Evolutionary conservation across 495 filamentous ascomycete genomes (phyloP).

Genomic region (Talaromyces trachyspermus): DNA sequence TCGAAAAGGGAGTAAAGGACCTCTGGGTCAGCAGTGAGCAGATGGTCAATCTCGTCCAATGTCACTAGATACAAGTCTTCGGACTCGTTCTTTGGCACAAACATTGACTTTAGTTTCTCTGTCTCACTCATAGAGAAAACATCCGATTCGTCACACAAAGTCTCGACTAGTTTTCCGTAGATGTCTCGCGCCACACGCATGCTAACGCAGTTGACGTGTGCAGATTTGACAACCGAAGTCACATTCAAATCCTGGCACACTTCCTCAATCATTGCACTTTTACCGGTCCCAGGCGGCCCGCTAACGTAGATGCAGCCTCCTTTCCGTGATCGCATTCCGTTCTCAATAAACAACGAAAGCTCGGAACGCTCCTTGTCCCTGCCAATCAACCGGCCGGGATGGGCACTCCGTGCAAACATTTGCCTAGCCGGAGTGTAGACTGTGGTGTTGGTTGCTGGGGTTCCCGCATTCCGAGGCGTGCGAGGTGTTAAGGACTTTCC

Average conservation of each 20-base stretch:
- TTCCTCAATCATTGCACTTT: constrained; percentile 85
- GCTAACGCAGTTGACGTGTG: constrained; percentile 93
- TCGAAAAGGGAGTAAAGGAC: constrained; percentile 87
- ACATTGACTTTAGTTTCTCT: constrained; percentile 52
- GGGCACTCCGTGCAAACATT: constrained; percentile 71
- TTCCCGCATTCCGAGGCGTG: constrained; percentile 45
- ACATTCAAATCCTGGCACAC: constrained; percentile 54
- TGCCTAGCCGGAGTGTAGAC: constrained; percentile 84
- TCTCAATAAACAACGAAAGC: constrained; percentile 59
- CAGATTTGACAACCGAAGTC: constrained; percentile 47
- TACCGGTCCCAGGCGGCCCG: constrained; percentile 92
- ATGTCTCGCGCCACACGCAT: constrained; percentile 78
- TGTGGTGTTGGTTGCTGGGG: constrained; percentile 53
- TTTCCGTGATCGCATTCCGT: constrained; percentile 48
- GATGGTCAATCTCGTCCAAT: constrained; percentile 91
- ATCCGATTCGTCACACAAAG: constrained; percentile 50
- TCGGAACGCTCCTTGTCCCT: constrained; percentile 72
- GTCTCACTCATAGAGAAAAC: constrained; percentile 51
- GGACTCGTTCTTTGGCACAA: constrained; percentile 50
- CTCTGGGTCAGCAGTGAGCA: constrained; percentile 77
- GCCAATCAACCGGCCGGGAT: constrained; percentile 70
- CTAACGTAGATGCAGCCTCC: constrained; percentile 93
- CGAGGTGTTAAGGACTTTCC: constrained; percentile 59
- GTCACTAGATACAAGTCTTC: constrained; percentile 64
- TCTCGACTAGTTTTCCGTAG: constrained; percentile 63